phyloP scores from a whole-genome alignment of 2,329 filamentous ascomycete genomes.

The Fusarium sp. region DNA sequence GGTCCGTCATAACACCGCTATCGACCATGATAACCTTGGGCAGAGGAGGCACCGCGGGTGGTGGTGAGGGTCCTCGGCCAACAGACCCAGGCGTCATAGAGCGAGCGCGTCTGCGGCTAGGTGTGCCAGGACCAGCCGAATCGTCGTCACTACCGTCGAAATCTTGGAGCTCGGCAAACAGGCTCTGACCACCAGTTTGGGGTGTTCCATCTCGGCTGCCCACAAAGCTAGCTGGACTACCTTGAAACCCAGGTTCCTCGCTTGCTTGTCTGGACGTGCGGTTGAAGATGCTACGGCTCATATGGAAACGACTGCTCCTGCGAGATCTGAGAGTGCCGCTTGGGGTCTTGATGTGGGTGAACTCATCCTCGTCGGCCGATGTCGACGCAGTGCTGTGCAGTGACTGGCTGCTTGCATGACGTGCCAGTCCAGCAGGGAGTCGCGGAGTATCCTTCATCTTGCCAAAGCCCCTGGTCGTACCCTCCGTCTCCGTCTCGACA shows the following conservation, averaged over 20 bases:
- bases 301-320: constrained; percentile 73
- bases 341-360: constrained; percentile 67
- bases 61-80: constrained; percentile 55
- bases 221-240: constrained; percentile 67
- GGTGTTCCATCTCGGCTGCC: constrained; percentile 61
- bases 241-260: constrained; percentile 65
- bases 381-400: constrained; percentile 90
- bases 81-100: constrained; percentile 60
- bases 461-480: constrained; percentile 56
- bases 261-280: constrained; percentile 69
- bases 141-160: constrained; percentile 80
- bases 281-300: constrained; percentile 68
- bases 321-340: constrained; percentile 67
- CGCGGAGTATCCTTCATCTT: constrained; percentile 55
- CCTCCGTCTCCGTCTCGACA: constrained; percentile 91
- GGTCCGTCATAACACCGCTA: constrained; percentile 68
- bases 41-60: constrained; percentile 59
- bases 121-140: constrained; percentile 65
- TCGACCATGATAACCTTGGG: constrained; percentile 67
- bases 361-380: constrained; percentile 77
- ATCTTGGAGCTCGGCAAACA: constrained; percentile 90
- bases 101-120: constrained; percentile 59
- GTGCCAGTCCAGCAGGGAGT: constrained; percentile 49
- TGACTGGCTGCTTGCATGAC: constrained; percentile 68
- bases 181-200: constrained; percentile 71